Base-by-base conservation (phyloP, 148 eudicot genomes). In the Limonium bicolor region DNA sequence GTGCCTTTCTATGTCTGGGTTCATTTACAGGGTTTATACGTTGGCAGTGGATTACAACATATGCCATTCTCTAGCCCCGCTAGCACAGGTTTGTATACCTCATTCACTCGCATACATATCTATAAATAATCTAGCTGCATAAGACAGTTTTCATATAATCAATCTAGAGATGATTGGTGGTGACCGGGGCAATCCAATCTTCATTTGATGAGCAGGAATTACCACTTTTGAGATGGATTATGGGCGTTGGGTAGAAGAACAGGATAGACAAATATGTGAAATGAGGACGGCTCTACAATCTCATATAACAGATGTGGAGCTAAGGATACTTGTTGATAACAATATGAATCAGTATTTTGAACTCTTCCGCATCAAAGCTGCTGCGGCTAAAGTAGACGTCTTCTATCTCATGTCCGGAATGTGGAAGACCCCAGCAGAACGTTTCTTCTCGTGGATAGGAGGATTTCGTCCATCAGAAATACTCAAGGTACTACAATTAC, bases 401-500 rank as follows among this genome's bases (percentile, higher is more conserved):
- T 80, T 78, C 48, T 80, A 80, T 55, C 58, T 90, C 43, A 84
- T 80, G 66, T 77, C 95, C 54, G 97, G 97, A 54, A 68, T 73
- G 64, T 90, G 97, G 95, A 75, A 69, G 54, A 77, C 97, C 40
- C 48, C 97, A 36, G 73, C 79, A 14, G 97, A 90, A 36, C 74
- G 87, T 27, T 69, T 84, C 58, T 90, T 90, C 77, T 63, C 71
- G 53, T 90, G 97, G 97, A 77, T 90, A 21, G 97, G 97, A 41
- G 97, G 97, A 32, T 90, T 80, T 65, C 92, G 97, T 23, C 97
- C 97, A 17, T 90, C 97, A 5, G 97, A 84, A 47, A 59, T 90
- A 56, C 65, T 90, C 25, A 78, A 78, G 97, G 97, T 90, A 48
- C 23, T 5, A 1, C 12, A 17, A 22, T 43, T 43, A 6, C 1